phyloP scores from a whole-genome alignment of 2,329 filamentous ascomycete species.

The Byssothecium circinans region DNA sequence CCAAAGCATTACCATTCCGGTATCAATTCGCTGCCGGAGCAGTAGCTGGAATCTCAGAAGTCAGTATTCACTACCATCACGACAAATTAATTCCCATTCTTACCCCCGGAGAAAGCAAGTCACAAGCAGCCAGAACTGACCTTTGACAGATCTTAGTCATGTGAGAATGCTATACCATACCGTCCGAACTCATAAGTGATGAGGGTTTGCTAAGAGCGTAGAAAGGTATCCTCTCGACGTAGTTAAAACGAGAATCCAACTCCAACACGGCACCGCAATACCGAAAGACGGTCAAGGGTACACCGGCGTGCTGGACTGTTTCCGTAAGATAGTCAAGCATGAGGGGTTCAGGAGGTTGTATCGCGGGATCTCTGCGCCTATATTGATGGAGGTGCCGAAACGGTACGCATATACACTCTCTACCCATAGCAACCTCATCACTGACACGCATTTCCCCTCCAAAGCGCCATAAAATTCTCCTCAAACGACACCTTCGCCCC shows the following conservation, averaged over 20 bases:
- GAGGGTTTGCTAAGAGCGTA: constrained; percentile 24
- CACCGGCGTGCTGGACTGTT: constrained; percentile 32
- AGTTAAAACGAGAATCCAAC: constrained; percentile 35
- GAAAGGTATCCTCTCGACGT: constrained; percentile 39
- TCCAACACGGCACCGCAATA: constrained; percentile 29
- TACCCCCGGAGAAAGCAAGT: too few relatives aligned
- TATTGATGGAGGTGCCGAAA: constrained; percentile 37
- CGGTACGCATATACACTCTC: constrained; percentile 12
- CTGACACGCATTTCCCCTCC: not conserved
- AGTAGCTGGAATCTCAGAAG: constrained; percentile 26
- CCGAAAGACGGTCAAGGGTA: constrained; percentile 26
- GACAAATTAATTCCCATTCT: too few relatives aligned
- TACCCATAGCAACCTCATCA: not conserved
- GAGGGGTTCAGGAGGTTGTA: constrained; percentile 29
- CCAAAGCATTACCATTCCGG: constrained; percentile 24
- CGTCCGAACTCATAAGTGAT: not conserved
- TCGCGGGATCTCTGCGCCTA: constrained; percentile 35
- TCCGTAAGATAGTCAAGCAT: constrained; percentile 29
- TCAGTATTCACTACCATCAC: constrained; percentile 1
- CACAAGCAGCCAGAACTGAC: not conserved
- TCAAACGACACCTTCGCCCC: constrained; percentile 32
- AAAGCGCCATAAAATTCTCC: constrained; percentile 36
- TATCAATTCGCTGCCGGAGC: constrained; percentile 37
- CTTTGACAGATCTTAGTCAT: constrained; percentile 27
- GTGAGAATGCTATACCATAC: constrained; percentile 11